Evolutionary conservation across 176 grass and related monocot species (phyloP).

Genomic region (Pontederia crassipes): DNA sequence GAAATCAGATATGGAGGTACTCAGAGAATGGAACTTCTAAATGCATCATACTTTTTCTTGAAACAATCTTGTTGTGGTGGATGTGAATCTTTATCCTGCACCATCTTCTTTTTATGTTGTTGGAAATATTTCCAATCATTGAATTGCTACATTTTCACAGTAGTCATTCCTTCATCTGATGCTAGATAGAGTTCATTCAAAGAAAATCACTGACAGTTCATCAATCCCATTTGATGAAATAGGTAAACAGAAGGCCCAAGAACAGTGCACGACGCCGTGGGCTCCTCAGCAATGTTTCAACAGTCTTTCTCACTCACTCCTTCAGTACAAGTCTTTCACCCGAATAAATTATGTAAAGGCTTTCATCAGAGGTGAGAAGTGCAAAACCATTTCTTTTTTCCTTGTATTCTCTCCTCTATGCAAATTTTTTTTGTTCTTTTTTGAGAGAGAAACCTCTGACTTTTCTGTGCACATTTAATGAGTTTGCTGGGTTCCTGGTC

Average conservation of each 20-base stretch:
- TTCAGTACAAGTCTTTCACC: conserved; percentile 67
- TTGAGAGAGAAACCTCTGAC: background rate
- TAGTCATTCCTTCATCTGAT: background rate
- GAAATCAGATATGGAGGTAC: no score
- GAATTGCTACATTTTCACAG: no score
- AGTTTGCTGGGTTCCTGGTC: background rate
- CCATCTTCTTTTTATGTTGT: no score
- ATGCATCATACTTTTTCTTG: no score
- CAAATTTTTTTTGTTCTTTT: no score
- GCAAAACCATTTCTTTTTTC: background rate
- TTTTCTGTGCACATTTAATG: conserved; percentile 4
- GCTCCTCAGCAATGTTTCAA: conserved; percentile 48
- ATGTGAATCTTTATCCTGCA: no score
- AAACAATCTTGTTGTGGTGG: no score
- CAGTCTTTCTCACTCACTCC: conserved; percentile 59
- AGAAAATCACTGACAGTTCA: background rate
- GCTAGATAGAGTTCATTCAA: background rate
- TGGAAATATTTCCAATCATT: no score
- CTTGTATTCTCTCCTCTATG: no score
- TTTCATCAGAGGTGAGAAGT: conserved; percentile 54
- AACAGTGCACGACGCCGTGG: conserved; percentile 48
- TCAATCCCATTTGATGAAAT: conserved; percentile 1
- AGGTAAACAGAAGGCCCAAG: conserved; percentile 49
- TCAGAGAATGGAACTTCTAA: no score
- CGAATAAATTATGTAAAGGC: conserved; percentile 39